Evolutionary conservation across 805 yeast species (phyloP).

Genomic region (Sugiyamaella chiloensis): DNA sequence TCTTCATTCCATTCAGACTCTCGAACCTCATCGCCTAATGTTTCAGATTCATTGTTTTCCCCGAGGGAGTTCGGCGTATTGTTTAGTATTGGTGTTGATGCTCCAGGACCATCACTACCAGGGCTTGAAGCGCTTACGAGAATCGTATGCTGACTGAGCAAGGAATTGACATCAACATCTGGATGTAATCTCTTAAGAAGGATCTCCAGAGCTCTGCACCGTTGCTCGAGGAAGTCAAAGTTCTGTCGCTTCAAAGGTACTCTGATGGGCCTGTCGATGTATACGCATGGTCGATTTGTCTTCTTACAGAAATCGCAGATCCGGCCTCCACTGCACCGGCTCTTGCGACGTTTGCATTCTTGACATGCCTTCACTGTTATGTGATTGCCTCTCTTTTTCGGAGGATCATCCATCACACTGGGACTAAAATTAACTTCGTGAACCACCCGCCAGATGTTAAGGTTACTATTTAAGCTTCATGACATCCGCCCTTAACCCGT

Average conservation of each 20-base stretch:
- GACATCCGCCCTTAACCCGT: no score
- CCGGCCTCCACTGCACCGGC: constrained; percentile 13
- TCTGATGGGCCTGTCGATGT: constrained; percentile 16
- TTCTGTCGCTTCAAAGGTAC: constrained; percentile 22
- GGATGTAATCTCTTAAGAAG: constrained; percentile 43
- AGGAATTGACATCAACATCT: constrained; percentile 41
- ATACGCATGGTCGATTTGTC: constrained; percentile 14
- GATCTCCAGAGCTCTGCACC: constrained; percentile 43
- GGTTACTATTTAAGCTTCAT: no score
- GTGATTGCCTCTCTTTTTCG: constrained; percentile 1
- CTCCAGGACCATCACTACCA: neutral
- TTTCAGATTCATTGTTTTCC: constrained; percentile 43
- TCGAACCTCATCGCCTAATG: constrained; percentile 38
- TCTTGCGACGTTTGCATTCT: constrained; percentile 4
- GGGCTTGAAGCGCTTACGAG: neutral
- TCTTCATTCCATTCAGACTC: constrained; percentile 41
- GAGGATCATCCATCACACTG: neutral
- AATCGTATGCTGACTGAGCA: neutral
- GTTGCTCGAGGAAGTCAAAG: constrained; percentile 47
- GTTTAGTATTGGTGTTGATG: no score
- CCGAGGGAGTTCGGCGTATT: neutral
- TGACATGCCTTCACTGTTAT: constrained; percentile 3
- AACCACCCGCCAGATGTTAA: no score
- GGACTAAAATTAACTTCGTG: no score
- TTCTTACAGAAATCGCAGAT: constrained; percentile 12